These are phyloP conservation scores for Pseudogymnoascus destructans DNA, from an alignment of 2,329 filamentous ascomycete species.

Conservation along the genomic window DNA sequence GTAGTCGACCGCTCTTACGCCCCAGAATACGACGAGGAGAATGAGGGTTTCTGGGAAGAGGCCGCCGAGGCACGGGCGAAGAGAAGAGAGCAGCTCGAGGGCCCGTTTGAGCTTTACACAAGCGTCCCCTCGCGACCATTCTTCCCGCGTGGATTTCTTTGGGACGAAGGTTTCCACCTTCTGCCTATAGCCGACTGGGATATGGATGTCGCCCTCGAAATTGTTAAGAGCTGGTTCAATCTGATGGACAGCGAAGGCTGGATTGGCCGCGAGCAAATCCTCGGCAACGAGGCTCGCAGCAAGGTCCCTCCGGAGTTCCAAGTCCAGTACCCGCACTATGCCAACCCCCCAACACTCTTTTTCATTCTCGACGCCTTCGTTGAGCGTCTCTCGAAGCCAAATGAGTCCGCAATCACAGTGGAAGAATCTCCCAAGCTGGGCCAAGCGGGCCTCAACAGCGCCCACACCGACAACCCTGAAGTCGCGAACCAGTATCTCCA, in stretches of 20 bases:
- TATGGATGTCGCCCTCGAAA: conserved; percentile 71
- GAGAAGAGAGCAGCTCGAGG: conserved; percentile 57
- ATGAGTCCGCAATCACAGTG: conserved; percentile 34
- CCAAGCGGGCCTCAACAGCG: conserved; percentile 41
- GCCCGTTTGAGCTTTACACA: conserved; percentile 79
- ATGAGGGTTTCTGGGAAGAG: conserved; percentile 91
- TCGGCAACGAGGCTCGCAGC: conserved; percentile 80
- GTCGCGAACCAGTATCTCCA: conserved; percentile 59
- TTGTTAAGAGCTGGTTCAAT: conserved; percentile 90
- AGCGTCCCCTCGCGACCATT: conserved; percentile 87
- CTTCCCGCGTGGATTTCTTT: conserved; percentile 91
- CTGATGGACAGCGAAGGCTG: conserved; percentile 95
- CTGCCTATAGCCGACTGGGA: conserved; percentile 91
- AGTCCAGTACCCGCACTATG: conserved; percentile 91
- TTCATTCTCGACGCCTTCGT: conserved; percentile 76
- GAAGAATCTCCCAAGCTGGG: conserved; percentile 33
- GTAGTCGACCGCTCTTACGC: conserved; percentile 84
- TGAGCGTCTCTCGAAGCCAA: conserved; percentile 50
- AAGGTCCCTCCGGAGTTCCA: conserved; percentile 92
- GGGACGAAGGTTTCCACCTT: conserved; percentile 96
- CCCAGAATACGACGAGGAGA: conserved; percentile 87
- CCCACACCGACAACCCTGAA: conserved; percentile 54
- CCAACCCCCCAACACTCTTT: conserved; percentile 91
- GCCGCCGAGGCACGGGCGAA: conserved; percentile 64
- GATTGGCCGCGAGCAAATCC: conserved; percentile 93